Conservation (phyloP, 306 rosid species). For the Oxytropis ochrocephala region DNA sequence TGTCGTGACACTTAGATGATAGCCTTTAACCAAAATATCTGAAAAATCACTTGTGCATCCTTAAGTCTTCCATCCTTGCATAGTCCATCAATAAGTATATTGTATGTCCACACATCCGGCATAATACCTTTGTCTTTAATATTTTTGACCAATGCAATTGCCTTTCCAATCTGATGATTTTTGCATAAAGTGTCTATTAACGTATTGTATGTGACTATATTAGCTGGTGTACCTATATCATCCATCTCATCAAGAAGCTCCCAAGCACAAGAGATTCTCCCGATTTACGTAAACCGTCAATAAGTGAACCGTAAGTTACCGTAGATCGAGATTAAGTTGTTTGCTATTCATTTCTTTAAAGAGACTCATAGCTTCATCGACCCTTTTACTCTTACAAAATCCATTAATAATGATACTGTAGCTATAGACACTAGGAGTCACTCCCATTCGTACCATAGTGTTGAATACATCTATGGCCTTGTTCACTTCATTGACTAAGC, state of each 20-base stretch:
- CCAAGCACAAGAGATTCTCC: neutral
- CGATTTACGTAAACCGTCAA: neutral
- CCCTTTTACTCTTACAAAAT: neutral
- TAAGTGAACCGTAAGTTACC: neutral
- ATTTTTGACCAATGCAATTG: neutral
- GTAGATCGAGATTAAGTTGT: neutral
- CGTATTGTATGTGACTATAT: neutral
- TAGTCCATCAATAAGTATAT: neutral
- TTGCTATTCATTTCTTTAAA: neutral
- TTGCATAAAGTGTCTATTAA: neutral
- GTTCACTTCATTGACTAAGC: neutral
- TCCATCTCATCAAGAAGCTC: neutral
- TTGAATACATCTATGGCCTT: neutral
- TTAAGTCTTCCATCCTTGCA: neutral
- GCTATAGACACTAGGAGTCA: neutral
- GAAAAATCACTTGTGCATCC: neutral
- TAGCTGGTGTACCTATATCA: neutral
- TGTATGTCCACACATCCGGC: neutral
- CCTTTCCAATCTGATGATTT: neutral
- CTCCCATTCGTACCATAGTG: neutral
- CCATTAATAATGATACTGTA: neutral
- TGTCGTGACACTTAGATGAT: neutral
- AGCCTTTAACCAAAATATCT: neutral
- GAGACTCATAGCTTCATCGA: constrained; percentile 12
- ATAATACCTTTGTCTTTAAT: neutral